Evolutionary conservation across 371 early-diverging fungal species (phyloP), one percentile per base, ranked within the genome.

Genomic region (Lichtheimia corymbifera): DNA sequence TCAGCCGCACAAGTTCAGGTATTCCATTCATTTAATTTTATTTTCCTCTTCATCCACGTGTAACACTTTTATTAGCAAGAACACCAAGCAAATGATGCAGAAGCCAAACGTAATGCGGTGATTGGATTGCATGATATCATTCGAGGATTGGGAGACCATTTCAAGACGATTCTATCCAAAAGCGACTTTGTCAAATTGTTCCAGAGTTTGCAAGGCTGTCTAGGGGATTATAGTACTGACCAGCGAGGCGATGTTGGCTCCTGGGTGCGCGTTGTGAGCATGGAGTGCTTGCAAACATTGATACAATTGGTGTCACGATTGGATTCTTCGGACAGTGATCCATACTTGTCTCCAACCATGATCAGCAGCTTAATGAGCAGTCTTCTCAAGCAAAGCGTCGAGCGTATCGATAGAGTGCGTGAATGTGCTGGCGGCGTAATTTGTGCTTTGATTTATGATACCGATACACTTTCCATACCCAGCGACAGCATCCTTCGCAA

Each of bases 161-260:
- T 83, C 50, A 77, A 79, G 40, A 43, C 58, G 83, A 85, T 63
- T 25, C 49, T 84, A 11, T 61, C 80, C 5, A 58, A 50, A 20
- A 67, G 70, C 5, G 59, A 82, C 13, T 86, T 84, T 30, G 61
- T 65, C n/a, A 50, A 30, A 3, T 61, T 89, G 7, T 40, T 88
- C 13, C 53, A 70, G 0, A 66, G 80, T 2, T 71, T 88, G 22
- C 59, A 85, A 20, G 60, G 49, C 0, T 92, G 91, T 12, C 71
- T 96, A 50, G 76, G 85, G 9, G 97, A 98, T 69, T 95, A 96
- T 64, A 89, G 88, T 44, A 84, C 85, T 1, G 96, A 97, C 63
- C 87, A 88, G 41, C 88, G 97, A 25, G 98, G 98, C 15, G 98
- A 98, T 73, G 92, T 98, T 14, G 98, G 98, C 0, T 95, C 96